These are phyloP conservation scores for Xanthoconium separans DNA, from an alignment of 1,284 basidiomycete species.

Conservation along the genomic window DNA sequence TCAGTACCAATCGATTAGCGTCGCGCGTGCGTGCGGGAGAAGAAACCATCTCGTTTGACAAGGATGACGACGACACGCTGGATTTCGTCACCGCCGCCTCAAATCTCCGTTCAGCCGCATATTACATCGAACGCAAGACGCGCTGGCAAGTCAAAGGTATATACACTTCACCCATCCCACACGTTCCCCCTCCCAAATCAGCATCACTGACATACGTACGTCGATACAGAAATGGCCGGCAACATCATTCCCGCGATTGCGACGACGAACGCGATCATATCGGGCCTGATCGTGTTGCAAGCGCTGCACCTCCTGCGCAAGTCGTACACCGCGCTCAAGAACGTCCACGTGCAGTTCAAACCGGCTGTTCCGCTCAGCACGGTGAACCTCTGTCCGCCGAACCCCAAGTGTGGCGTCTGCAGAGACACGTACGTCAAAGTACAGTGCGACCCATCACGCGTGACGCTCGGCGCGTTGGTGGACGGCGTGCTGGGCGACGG, in stretches of 20 bases:
- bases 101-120: conserved; percentile 89
- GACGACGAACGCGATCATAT: conserved; percentile 97
- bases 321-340: conserved; percentile 57
- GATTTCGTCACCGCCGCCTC: conserved; percentile 96
- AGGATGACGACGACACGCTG: conserved; percentile 95
- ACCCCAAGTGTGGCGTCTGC: conserved; percentile 81
- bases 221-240: conserved; percentile 87
- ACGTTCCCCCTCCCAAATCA: background rate
- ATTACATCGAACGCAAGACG: conserved; percentile 87
- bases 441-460: conserved; percentile 62
- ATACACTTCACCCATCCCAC: background rate
- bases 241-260: conserved; percentile 99
- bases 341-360: conserved; percentile 75
- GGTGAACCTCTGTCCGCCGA: conserved; percentile 63
- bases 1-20: conserved; percentile 77
- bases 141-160: conserved; percentile 93
- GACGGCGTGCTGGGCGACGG: conserved; percentile 58
- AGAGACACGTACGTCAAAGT: conserved; percentile 81
- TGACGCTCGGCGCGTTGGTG: conserved; percentile 75
- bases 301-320: conserved; percentile 80
- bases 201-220: background rate
- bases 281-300: conserved; percentile 92
- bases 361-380: conserved; percentile 72
- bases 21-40: conserved; percentile 72
- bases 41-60: conserved; percentile 88